phyloP scores from a whole-genome alignment of 2,329 filamentous ascomycete genomes.

The Colletotrichum noveboracense region DNA sequence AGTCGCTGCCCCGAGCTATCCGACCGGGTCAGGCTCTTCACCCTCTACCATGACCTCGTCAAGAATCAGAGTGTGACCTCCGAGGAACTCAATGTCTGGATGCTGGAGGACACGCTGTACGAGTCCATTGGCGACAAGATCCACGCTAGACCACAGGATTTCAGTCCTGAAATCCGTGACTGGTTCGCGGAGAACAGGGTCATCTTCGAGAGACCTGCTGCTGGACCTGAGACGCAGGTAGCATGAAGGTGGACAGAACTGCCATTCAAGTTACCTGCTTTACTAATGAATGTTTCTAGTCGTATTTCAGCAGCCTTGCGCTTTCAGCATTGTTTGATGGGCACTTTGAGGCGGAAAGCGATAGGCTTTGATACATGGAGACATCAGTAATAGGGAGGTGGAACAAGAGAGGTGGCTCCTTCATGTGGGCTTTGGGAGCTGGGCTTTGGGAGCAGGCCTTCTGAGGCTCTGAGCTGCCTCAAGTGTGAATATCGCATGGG shows the following conservation, averaged over 20 bases:
- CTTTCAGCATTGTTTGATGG: background rate
- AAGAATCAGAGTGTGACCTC: background rate
- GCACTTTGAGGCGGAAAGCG: background rate
- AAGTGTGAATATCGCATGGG: background rate
- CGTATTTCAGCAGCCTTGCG: fast-evolving
- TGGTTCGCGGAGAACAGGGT: background rate
- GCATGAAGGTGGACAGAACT: background rate
- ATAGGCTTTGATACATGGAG: background rate
- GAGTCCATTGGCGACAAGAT: background rate
- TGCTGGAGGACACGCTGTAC: background rate
- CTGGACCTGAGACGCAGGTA: background rate
- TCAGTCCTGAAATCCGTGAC: background rate
- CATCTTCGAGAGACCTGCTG: background rate
- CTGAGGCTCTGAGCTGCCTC: background rate
- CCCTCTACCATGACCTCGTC: background rate
- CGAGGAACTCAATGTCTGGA: background rate
- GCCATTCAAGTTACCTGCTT: background rate
- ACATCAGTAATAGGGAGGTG: background rate
- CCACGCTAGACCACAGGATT: background rate
- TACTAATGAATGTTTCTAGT: background rate
- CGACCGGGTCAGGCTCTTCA: background rate
- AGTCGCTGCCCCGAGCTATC: background rate
- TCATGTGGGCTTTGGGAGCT: too few relatives aligned
- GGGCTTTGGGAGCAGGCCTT: background rate
- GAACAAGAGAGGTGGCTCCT: background rate